A percentile compares a stretch with the other conserved stretches of the same genome.
These are phyloP conservation scores for Coemansia sp. DNA, from an alignment of 192 early-diverging fungal species.

Conservation along the genomic window DNA sequence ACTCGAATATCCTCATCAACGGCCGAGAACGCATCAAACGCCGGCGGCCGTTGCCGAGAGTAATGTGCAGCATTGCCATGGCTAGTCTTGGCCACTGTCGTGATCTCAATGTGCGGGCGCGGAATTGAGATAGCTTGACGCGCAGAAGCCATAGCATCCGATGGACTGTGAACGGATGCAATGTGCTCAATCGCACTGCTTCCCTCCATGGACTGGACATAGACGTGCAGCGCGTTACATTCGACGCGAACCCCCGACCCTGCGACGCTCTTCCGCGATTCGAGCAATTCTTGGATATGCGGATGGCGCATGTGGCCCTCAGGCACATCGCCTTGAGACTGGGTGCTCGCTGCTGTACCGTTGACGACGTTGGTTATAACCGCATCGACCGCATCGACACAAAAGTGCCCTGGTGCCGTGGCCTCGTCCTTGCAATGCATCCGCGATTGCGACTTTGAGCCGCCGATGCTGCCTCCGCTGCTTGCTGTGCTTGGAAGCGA, in stretches of 20 bases:
- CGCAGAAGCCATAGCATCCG: conserved; percentile 1
- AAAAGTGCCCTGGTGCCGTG: conserved; percentile 45
- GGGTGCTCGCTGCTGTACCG: conserved; percentile 53
- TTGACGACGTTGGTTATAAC: conserved; percentile 57
- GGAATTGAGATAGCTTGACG: conserved; percentile 28
- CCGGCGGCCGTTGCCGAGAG: conserved; percentile 36
- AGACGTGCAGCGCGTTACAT: conserved; percentile 39
- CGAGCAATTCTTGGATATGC: conserved; percentile 55
- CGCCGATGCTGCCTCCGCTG: neutral
- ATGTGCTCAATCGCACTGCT: conserved; percentile 36
- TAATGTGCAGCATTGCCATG: conserved; percentile 5
- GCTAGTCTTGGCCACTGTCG: conserved; percentile 34
- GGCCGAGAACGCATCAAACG: conserved; percentile 53
- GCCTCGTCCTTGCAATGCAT: conserved; percentile 19
- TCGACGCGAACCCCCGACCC: conserved; percentile 54
- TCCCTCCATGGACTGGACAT: conserved; percentile 43
- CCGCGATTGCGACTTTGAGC: conserved; percentile 8
- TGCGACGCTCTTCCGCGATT: conserved; percentile 49
- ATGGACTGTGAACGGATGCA: conserved; percentile 40
- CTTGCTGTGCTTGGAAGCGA: conserved; percentile 34
- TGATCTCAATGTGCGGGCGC: conserved; percentile 54
- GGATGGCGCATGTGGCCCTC: conserved; percentile 55
- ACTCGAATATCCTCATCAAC: conserved; percentile 52
- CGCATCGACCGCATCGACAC: conserved; percentile 51
- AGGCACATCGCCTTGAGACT: conserved; percentile 35